Base-by-base conservation (phyloP, 805 yeast species). In the Hanseniaspora meyeri region DNA sequence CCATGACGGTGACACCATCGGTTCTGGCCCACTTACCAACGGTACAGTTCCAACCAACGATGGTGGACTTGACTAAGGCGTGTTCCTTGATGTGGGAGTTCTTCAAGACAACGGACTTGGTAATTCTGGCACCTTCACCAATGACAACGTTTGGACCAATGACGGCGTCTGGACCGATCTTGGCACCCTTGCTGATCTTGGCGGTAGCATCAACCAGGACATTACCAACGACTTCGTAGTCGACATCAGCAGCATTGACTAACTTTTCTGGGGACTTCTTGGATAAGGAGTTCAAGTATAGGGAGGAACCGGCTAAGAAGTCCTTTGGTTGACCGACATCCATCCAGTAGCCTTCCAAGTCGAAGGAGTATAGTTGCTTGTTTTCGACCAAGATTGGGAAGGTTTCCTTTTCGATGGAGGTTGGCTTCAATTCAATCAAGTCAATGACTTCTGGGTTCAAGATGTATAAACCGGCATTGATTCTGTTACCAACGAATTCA, bases 241-340 rank as follows among this genome's bases (percentile, higher is more conserved):
- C 91, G 46, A 53, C 57, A 31, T 37, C 46, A 58, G 72, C 68
- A 61, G 76, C 68, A 51, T 79, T 68, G 60, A 82, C 79, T 70
- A 90, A 81, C 63, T 75, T 70, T 65, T 79, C 79, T 61, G 96
- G 86, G 64, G 75, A 70, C 75, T 83, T 87, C 81, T 85, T 85
- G 66, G 91, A 73, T 69, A 89, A 76, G 57, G 97, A 84, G 71
- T 85, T 79, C 72, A 93, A 79, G 80, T 90, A 93, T 62, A 91
- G 77, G 65, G 89, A 82, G 67, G 97, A 87, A 73, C 99, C 99
- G 59, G 96, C 83, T 63, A 93, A 76, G 83, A 89, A 93, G 76
- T 93, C 99, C 82, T 91, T 93, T 80, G 99, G 99, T 79, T 93
- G 99, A 74, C 99, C 99, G 65, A 93, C 97, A 74, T 93, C 99